Conservation (phyloP, 106 monocot genomes). For the Apostasia shenzhenica region DNA sequence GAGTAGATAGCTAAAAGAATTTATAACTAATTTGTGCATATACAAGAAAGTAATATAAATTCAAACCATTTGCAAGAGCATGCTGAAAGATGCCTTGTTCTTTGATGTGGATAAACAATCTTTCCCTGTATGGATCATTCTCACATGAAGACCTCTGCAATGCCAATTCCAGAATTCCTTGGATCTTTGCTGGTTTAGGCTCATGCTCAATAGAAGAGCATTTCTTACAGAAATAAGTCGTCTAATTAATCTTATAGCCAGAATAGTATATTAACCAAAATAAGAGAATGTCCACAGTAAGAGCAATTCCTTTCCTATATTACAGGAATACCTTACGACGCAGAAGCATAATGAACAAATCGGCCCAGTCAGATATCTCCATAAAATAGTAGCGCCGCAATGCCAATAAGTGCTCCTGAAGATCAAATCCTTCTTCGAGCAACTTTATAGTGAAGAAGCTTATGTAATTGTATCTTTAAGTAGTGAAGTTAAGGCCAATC, state of each 20-base stretch:
- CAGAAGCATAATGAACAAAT: conserved; percentile 63
- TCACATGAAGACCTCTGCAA: conserved; percentile 86
- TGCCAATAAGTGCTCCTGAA: conserved; percentile 66
- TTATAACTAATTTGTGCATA: neutral
- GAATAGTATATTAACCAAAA: neutral
- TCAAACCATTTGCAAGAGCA: conserved; percentile 36
- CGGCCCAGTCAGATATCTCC: conserved; percentile 92
- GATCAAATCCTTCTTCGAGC: conserved; percentile 83
- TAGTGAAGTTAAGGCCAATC: conserved; percentile 1
- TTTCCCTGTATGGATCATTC: conserved; percentile 64
- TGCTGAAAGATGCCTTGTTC: conserved; percentile 12
- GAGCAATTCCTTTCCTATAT: neutral
- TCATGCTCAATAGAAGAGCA: conserved; percentile 40
- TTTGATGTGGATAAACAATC: conserved; percentile 54
- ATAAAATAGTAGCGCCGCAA: conserved; percentile 90
- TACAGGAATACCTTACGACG: conserved; percentile 40
- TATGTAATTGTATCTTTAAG: conserved; percentile 76
- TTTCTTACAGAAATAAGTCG: conserved; percentile 38
- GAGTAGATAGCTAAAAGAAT: conserved; percentile 4
- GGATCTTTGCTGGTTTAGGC: conserved; percentile 48
- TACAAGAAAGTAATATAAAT: neutral
- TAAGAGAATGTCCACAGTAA: neutral
- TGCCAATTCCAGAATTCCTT: conserved; percentile 72
- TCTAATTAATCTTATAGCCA: neutral
- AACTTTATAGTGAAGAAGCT: conserved; percentile 84